phyloP scores from a whole-genome alignment of 257 asterid genomes.

The Solanum medicagineum region DNA sequence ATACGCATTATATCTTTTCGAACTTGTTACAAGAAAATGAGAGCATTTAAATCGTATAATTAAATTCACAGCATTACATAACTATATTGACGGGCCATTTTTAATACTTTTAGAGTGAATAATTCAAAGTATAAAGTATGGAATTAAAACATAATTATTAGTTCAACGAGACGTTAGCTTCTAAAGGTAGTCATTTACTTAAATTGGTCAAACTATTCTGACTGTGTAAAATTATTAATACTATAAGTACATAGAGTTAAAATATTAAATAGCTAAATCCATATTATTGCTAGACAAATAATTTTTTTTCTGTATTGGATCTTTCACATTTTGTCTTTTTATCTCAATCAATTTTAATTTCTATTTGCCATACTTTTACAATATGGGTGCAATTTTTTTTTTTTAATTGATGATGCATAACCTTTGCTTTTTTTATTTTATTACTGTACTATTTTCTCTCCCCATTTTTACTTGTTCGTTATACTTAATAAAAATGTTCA shows the following conservation, averaged over 20 bases:
- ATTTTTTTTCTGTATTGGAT: neutral
- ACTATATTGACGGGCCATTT: no score
- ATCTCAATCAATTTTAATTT: neutral
- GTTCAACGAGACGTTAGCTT: neutral
- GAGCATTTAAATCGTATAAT: neutral
- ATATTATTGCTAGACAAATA: neutral
- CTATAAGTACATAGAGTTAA: neutral
- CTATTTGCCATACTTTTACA: neutral
- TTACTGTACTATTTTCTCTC: neutral
- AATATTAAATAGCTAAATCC: neutral
- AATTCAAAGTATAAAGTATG: neutral
- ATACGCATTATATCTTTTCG: no score
- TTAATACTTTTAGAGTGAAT: no score
- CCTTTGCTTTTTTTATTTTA: neutral
- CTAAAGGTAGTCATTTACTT: neutral
- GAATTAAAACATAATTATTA: neutral
- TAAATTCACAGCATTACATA: neutral
- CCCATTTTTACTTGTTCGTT: no score
- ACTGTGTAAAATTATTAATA: neutral
- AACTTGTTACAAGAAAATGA: neutral
- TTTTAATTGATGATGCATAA: neutral
- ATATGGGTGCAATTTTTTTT: neutral
- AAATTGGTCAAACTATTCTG: neutral
- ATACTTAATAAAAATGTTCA: no score
- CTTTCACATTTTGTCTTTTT: neutral